Evolutionary conservation across 331 rosid genomes (phyloP).

Genomic region (Quercus lobata): DNA sequence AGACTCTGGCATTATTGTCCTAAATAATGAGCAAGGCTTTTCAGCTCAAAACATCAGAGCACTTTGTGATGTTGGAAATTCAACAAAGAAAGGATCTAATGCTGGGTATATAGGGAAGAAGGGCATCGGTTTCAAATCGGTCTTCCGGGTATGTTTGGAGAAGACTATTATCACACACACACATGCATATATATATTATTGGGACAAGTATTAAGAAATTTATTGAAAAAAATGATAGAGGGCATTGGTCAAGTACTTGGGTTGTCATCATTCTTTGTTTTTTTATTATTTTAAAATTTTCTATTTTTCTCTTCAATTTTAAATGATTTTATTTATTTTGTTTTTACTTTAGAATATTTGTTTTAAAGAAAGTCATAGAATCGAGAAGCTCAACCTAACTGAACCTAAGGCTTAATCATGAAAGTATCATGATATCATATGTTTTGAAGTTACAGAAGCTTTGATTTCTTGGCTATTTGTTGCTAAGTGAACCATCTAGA

Average conservation of each 20-base stretch:
- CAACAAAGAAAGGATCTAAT: conserved; percentile 88
- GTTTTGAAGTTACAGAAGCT: background rate
- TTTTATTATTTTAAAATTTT: background rate
- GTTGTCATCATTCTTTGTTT: background rate
- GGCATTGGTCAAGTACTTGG: background rate
- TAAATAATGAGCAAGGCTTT: conserved; percentile 91
- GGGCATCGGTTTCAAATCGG: conserved; percentile 99
- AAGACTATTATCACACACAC: background rate
- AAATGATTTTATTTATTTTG: background rate
- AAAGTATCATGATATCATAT: background rate
- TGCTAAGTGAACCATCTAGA: background rate
- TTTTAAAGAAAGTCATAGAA: background rate
- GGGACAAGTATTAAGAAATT: background rate
- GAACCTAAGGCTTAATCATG: background rate
- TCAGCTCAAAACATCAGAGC: conserved; percentile 81
- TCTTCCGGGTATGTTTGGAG: conserved; percentile 70
- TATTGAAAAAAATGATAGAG: background rate
- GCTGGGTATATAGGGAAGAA: conserved; percentile 95
- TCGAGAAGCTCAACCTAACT: background rate
- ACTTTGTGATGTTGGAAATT: conserved; percentile 95
- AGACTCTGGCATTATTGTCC: conserved; percentile 67
- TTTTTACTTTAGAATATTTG: background rate
- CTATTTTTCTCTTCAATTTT: background rate
- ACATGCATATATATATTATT: background rate
- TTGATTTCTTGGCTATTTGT: background rate